These are phyloP conservation scores for Scutellaria barbata DNA, from an alignment of 257 asterid species.

Conservation along the genomic window DNA sequence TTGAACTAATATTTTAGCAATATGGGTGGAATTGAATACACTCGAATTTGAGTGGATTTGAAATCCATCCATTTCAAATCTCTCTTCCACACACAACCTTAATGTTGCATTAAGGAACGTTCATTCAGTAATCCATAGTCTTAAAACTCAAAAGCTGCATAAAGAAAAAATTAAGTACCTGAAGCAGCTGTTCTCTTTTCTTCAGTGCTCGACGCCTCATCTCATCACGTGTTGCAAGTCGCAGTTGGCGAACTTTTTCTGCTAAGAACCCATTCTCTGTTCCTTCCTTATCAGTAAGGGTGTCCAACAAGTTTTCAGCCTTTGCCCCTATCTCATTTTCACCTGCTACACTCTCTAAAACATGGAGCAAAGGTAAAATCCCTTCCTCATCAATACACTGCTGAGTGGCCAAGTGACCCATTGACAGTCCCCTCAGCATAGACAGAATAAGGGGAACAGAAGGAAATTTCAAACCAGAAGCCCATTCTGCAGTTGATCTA, in stretches of 20 bases:
- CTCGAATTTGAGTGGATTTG: too few species aligned
- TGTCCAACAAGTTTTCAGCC: slow-evolving; percentile 98
- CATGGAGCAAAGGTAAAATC: slow-evolving; percentile 84
- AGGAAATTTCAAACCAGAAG: slow-evolving; percentile 71
- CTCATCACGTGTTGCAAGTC: slow-evolving; percentile 93
- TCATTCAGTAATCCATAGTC: too few species aligned
- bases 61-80: too few species aligned
- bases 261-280: slow-evolving; percentile 81
- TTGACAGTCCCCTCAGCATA: slow-evolving; percentile 92
- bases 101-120: too few species aligned
- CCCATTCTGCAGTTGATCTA: slow-evolving; percentile 78
- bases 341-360: slow-evolving; percentile 93
- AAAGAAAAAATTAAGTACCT: slow-evolving; percentile 54
- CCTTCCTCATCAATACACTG: slow-evolving; percentile 83
- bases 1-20: too few species aligned
- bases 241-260: slow-evolving; percentile 75
- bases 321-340: slow-evolving; percentile 97
- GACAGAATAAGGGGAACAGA: slow-evolving; percentile 94
- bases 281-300: slow-evolving; percentile 87
- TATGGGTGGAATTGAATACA: too few species aligned
- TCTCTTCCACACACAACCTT: too few species aligned
- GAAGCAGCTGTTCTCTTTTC: slow-evolving; percentile 87
- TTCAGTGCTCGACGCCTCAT: slow-evolving; percentile 91
- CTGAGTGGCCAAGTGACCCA: slow-evolving; percentile 96
- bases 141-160: background rate